phyloP scores from a whole-genome alignment of 768 basidiomycete species.

The Leucosporidium scottii region DNA sequence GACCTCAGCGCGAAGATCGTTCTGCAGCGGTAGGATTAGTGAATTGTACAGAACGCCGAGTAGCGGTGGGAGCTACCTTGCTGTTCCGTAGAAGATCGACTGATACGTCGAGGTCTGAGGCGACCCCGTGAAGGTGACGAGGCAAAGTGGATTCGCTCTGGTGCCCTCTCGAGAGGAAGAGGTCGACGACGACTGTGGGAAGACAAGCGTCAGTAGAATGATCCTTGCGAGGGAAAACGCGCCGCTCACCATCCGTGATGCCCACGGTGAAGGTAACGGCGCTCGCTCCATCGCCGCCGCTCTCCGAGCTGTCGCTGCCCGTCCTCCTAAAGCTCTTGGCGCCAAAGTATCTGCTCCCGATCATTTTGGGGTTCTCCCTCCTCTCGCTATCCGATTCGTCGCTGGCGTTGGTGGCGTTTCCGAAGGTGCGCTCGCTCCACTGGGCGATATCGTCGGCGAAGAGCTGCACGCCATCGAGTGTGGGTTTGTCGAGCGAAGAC shows the following conservation, averaged over 20 bases:
- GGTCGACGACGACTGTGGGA: constrained; percentile 51
- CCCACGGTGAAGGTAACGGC: constrained; percentile 34
- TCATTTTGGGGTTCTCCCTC: constrained; percentile 30
- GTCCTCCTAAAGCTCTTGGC: constrained; percentile 14
- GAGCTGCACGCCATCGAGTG: constrained; percentile 71
- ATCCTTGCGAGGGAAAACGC: no score
- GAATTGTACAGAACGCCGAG: constrained; percentile 9
- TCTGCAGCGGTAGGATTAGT: neutral
- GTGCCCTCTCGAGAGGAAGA: constrained; percentile 38
- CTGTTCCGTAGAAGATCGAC: constrained; percentile 65
- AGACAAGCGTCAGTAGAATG: constrained; percentile 36
- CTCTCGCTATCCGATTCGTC: constrained; percentile 54
- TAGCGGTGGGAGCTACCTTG: constrained; percentile 48
- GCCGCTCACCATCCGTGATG: constrained; percentile 16
- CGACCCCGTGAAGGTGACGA: constrained; percentile 51
- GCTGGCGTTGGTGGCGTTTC: constrained; percentile 46
- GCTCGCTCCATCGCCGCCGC: neutral
- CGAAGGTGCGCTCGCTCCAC: constrained; percentile 50
- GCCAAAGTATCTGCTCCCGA: constrained; percentile 44
- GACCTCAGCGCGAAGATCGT: constrained; percentile 63
- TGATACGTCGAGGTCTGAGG: constrained; percentile 57
- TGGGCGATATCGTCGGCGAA: constrained; percentile 82
- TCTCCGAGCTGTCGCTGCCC: constrained; percentile 8
- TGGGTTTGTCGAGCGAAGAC: constrained; percentile 52
- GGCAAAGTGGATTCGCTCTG: constrained; percentile 38